A percentile compares a stretch with the other conserved stretches of the same genome.
phyloP scores from a whole-genome alignment of 2,329 filamentous ascomycete genomes.

The Endoconidiophora laricicola region DNA sequence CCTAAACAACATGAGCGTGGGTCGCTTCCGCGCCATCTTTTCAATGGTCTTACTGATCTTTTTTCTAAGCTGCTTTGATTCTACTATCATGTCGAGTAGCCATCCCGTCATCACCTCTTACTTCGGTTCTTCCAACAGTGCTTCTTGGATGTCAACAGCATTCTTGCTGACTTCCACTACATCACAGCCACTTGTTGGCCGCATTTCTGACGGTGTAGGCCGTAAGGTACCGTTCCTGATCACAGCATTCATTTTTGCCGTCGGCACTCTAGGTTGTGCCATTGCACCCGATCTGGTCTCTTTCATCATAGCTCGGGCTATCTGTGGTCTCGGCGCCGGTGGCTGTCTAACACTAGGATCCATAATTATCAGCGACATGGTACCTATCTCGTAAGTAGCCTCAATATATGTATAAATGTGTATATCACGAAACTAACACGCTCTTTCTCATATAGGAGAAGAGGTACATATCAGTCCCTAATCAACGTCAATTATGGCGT shows the following conservation, averaged over 20 bases:
- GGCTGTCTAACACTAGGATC: slow-evolving; percentile 51
- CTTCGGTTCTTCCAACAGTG: slow-evolving; percentile 60
- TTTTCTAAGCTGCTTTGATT: slow-evolving; percentile 51
- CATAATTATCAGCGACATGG: slow-evolving; percentile 57
- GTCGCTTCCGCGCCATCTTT: slow-evolving; percentile 48
- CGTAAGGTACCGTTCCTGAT: slow-evolving; percentile 49
- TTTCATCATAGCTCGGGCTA: slow-evolving; percentile 52
- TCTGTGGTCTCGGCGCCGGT: slow-evolving; percentile 58
- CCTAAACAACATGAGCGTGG: slow-evolving; percentile 29
- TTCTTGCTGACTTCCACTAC: slow-evolving; percentile 63
- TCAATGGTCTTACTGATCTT: slow-evolving; percentile 38
- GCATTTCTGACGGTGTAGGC: slow-evolving; percentile 58
- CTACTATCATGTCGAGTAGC: slow-evolving; percentile 64
- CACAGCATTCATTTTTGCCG: slow-evolving; percentile 43
- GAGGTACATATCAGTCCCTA: slow-evolving; percentile 58
- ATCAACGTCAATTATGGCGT: slow-evolving; percentile 49
- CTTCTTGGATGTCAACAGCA: slow-evolving; percentile 68
- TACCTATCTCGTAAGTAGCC: slow-evolving; percentile 47
- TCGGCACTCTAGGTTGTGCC: slow-evolving; percentile 53
- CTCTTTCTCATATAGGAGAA: slow-evolving; percentile 20
- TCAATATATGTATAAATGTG: neutral
- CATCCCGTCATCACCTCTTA: slow-evolving; percentile 71
- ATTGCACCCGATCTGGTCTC: slow-evolving; percentile 48
- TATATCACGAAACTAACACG: neutral
- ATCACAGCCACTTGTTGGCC: slow-evolving; percentile 58